phyloP scores from a whole-genome alignment of 2,329 filamentous ascomycete species.

The Trichoderma hamatum region DNA sequence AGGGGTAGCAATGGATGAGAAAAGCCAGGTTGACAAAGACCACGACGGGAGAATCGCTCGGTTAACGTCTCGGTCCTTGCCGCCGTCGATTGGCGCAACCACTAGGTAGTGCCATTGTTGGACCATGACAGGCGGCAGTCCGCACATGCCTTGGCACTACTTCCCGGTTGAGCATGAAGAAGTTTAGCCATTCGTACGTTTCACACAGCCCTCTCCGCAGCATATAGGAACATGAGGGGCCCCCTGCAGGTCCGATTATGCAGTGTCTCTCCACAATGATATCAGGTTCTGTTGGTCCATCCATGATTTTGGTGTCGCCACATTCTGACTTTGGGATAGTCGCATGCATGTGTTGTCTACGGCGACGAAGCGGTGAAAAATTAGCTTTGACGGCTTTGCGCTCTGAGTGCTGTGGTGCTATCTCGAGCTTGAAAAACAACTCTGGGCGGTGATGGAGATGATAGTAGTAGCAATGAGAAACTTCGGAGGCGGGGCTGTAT shows the following conservation, averaged over 20 bases:
- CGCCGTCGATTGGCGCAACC: background rate
- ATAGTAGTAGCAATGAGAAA: background rate
- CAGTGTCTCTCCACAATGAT: conserved; percentile 21
- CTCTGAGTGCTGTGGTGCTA: background rate
- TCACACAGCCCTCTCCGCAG: background rate
- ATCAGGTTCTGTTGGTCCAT: conserved; percentile 13
- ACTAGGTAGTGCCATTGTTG: background rate
- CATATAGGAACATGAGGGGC: conserved; percentile 5
- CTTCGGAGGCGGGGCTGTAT: background rate
- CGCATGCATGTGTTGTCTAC: conserved; percentile 20
- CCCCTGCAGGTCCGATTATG: conserved; percentile 12
- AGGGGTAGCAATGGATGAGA: background rate
- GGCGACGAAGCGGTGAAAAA: conserved; percentile 20
- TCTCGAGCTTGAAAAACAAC: background rate
- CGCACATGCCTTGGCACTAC: background rate
- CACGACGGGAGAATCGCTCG: background rate
- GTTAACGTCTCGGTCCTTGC: background rate
- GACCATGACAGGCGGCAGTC: background rate
- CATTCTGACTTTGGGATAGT: conserved; percentile 22
- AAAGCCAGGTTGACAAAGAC: background rate
- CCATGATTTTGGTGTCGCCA: conserved; percentile 11
- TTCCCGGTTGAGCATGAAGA: background rate
- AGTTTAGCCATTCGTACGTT: background rate
- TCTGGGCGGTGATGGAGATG: background rate
- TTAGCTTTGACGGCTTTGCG: background rate